These are phyloP conservation scores for Bathelium albidoporum DNA, from an alignment of 495 filamentous ascomycete genomes.

Conservation along the genomic window DNA sequence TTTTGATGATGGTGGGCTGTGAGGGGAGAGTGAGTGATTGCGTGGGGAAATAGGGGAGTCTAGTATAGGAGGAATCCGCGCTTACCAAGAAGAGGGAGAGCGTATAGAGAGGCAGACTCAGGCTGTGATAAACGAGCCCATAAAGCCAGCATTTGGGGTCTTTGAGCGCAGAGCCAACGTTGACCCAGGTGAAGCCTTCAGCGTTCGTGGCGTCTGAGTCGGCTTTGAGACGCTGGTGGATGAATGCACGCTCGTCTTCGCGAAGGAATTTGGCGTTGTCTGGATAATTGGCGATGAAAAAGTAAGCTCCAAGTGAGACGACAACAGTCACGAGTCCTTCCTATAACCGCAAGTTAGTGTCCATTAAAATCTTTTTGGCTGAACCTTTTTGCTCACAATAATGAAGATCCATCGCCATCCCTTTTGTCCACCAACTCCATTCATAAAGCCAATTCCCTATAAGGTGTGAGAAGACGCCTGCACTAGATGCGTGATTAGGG, in stretches of 20 bases:
- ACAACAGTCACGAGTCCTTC: constrained; percentile 25
- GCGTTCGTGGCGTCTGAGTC: constrained; percentile 15
- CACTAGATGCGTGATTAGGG: neutral
- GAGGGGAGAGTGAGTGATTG: neutral
- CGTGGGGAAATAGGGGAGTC: neutral
- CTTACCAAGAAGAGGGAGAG: constrained; percentile 56
- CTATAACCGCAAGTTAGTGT: neutral
- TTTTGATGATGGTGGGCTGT: constrained; percentile 22
- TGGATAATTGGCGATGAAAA: constrained; percentile 25
- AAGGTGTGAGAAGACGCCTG: neutral
- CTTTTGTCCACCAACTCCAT: constrained; percentile 44
- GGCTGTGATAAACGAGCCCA: constrained; percentile 16
- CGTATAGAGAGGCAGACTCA: constrained; percentile 54
- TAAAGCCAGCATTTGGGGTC: constrained; percentile 14
- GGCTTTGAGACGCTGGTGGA: constrained; percentile 20
- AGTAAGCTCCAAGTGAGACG: constrained; percentile 21
- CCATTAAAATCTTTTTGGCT: neutral
- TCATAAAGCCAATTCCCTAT: constrained; percentile 36
- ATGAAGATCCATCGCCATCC: constrained; percentile 73
- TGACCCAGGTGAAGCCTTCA: constrained; percentile 15
- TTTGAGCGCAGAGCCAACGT: constrained; percentile 6
- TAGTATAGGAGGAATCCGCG: neutral
- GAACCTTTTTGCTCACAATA: constrained; percentile 44
- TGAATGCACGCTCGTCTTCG: constrained; percentile 16
- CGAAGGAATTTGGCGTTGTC: constrained; percentile 21